Conservation (phyloP, 2,329 filamentous ascomycete genomes). For the Magnaporthiopsis rhizophila region DNA sequence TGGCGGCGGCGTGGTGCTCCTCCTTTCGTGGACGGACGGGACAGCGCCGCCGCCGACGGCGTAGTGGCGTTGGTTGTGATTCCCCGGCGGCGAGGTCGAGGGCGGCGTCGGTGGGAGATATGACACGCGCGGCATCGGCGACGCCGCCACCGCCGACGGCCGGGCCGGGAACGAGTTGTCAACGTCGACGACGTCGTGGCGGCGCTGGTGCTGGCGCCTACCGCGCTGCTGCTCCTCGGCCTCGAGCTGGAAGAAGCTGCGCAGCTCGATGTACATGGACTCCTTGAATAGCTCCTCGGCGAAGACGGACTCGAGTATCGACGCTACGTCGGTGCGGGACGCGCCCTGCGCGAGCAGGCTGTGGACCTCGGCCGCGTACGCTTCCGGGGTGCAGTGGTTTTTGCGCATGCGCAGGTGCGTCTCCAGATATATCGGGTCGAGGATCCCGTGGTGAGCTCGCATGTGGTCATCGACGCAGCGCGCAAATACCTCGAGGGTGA, state of each 20-base stretch:
- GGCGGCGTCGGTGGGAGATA: neutral
- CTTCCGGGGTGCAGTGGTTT: neutral
- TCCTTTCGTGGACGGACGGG: neutral
- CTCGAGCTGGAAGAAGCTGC: neutral
- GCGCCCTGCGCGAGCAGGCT: neutral
- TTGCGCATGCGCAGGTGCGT: constrained; percentile 7
- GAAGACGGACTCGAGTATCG: constrained; percentile 2
- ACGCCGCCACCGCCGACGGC: neutral
- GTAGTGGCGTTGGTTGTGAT: neutral
- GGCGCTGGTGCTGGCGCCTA: neutral
- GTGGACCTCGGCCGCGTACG: constrained; percentile 5
- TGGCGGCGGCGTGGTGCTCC: neutral
- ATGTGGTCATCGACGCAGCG: constrained; percentile 7
- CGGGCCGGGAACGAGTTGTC: no score
- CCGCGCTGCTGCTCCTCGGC: neutral
- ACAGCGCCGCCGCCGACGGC: neutral
- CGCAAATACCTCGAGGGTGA: neutral
- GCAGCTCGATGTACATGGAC: constrained; percentile 5
- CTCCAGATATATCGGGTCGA: constrained; percentile 1
- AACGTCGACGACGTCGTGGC: no score
- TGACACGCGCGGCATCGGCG: neutral
- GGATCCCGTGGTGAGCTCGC: neutral
- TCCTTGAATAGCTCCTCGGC: constrained; percentile 8
- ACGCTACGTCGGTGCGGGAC: neutral
- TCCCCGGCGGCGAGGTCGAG: neutral